A percentile compares a stretch with the other conserved stretches of the same genome.
Evolutionary conservation across 2,329 filamentous ascomycete genomes (phyloP).

Genomic region (Verticillium klebahnii): DNA sequence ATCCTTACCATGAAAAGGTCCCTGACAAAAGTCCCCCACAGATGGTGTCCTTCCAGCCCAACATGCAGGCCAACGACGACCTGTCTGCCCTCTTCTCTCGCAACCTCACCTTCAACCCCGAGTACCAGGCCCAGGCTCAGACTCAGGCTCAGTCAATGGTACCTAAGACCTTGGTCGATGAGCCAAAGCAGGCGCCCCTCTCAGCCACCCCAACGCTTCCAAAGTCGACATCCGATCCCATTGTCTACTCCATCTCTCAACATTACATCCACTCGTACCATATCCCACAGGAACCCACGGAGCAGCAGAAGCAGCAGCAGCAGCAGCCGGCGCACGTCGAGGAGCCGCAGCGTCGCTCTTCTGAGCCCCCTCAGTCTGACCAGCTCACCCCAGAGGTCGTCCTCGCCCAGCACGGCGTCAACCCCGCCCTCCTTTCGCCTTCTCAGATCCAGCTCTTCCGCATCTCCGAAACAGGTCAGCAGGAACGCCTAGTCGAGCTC

Average conservation of each 20-base stretch:
- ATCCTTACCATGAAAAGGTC: not conserved
- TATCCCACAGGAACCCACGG: constrained; percentile 37
- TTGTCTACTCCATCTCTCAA: constrained; percentile 71
- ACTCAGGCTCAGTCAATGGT: constrained; percentile 5
- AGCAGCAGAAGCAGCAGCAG: constrained; percentile 13
- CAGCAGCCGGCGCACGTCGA: constrained; percentile 19
- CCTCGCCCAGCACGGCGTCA: constrained; percentile 62
- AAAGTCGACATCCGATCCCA: constrained; percentile 26
- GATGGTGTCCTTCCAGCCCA: constrained; percentile 34
- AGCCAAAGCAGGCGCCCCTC: constrained; percentile 23
- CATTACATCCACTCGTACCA: constrained; percentile 84
- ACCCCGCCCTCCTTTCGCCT: constrained; percentile 63
- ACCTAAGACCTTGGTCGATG: constrained; percentile 1
- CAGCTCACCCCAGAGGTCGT: constrained; percentile 51
- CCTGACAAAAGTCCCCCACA: constrained; percentile 13
- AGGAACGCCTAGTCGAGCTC: constrained; percentile 71
- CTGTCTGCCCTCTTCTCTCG: constrained; percentile 75
- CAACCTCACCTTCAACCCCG: constrained; percentile 62
- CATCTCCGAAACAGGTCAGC: constrained; percentile 67
- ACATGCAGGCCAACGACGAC: constrained; percentile 71
- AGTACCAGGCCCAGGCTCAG: constrained; percentile 22
- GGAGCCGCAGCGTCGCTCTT: constrained; percentile 38
- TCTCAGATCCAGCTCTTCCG: constrained; percentile 77
- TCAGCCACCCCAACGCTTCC: constrained; percentile 12
- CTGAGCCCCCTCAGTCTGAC: constrained; percentile 44